Evolutionary conservation across 139 green algal species (phyloP), one percentile per base, ranked within the genome.

Genomic region (Desmodesmus armatus): DNA sequence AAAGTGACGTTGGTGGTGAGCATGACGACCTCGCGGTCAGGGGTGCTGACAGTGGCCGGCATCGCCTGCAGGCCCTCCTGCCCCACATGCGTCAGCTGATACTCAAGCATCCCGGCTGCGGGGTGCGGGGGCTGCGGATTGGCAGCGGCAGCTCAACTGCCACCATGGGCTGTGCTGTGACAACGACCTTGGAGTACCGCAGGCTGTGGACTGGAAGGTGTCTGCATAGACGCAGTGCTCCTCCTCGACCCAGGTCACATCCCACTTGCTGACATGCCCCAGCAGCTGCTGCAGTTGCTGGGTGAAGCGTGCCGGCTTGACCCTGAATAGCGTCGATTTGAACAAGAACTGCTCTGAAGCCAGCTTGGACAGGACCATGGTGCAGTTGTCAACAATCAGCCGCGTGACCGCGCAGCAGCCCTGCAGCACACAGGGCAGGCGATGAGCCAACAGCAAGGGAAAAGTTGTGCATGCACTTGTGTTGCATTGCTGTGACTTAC

Each of bases 1-100:
- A 82, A 82, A 9, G 9, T 72, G 37, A 82, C 37, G 76, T 82
- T 82, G 21, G 55, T 40, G 11, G 76, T 82, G 27, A 82, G 53
- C 55, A 82, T 53, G 55, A 82, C 62, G 55, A 82, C n/a, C 40
- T 82, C 76, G 43, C 71, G 39, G 37, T 11, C 43, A 37, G 69
- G 39, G 1, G 51, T 40, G 7, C 43, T 49, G 6, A 63, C 37
- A 9, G 23, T 40, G 17, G 17, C 15, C 17, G 35, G 23, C 6
- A 51, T 49, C 17, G 4, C 37, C 41, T 53, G 35, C 35, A 82
- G 33, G 13, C 74, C 74, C 2, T 62, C n/a, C 13, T 58, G 29
- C 21, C 58, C 41, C 4, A 82, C 74, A 53, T 82, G 74, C 19
- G 51, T 67, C 7, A 82, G 37, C 7, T 15, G 9, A 25, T 82